Conservation (phyloP, 768 basidiomycete species). For the Gloeophyllum trabeum region DNA sequence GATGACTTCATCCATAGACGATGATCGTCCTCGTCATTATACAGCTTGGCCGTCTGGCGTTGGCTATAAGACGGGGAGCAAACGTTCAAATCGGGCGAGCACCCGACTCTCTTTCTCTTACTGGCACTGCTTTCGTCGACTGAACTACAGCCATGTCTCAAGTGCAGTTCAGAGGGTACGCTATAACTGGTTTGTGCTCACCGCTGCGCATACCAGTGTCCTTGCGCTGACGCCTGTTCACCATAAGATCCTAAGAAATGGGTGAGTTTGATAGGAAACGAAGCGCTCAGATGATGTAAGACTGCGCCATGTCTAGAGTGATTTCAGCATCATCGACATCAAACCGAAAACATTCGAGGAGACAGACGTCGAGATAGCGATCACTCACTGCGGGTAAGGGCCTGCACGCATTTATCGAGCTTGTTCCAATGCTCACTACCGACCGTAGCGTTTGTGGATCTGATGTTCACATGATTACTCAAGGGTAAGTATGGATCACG, state of each 20-base stretch:
- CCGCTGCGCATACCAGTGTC: constrained; percentile 17
- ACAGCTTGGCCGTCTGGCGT: too few species aligned
- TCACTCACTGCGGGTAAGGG: constrained; percentile 26
- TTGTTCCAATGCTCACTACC: neutral
- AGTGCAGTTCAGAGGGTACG: neutral
- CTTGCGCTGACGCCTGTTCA: constrained; percentile 21
- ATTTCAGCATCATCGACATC: constrained; percentile 33
- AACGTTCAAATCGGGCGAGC: too few species aligned
- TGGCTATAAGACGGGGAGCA: too few species aligned
- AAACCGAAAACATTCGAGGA: constrained; percentile 40
- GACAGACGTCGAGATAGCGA: constrained; percentile 44
- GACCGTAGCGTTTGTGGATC: constrained; percentile 38
- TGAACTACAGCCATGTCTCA: neutral
- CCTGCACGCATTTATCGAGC: neutral
- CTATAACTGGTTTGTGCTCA: neutral
- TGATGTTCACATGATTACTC: constrained; percentile 35
- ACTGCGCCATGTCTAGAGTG: constrained; percentile 34
- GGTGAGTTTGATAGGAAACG: constrained; percentile 37
- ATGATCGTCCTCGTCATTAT: too few species aligned
- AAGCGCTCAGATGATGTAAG: constrained; percentile 48
- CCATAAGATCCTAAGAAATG: constrained; percentile 35
- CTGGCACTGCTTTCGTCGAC: too few species aligned
- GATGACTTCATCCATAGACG: too few species aligned
- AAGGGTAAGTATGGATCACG: constrained; percentile 39
- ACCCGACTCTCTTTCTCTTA: too few species aligned